These are phyloP conservation scores for Amanita phalloides DNA, from an alignment of 768 basidiomycete genomes.

Conservation along the genomic window DNA sequence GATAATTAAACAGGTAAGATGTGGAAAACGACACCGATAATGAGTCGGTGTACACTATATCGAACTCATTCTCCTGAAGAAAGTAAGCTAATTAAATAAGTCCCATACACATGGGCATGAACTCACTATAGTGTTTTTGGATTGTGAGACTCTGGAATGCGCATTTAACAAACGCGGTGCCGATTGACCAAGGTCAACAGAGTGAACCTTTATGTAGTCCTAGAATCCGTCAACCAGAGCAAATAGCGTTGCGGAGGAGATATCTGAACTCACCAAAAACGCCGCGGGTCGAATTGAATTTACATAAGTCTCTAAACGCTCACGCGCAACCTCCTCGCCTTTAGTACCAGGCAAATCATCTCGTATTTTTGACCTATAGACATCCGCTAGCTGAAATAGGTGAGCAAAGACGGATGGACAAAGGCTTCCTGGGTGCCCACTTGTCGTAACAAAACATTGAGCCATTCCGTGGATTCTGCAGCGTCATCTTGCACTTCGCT, in stretches of 20 bases:
- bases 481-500: constrained; percentile 16
- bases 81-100: constrained; percentile 5
- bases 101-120: background rate
- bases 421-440: constrained; percentile 25
- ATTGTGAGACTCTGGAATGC: constrained; percentile 24
- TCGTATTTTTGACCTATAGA: constrained; percentile 71
- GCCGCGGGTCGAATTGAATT: constrained; percentile 66
- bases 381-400: constrained; percentile 43
- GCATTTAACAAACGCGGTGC: constrained; percentile 75
- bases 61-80: constrained; percentile 67
- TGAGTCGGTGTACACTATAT: constrained; percentile 76
- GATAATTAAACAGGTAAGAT: constrained; percentile 80
- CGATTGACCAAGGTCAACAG: constrained; percentile 70
- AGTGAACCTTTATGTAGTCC: constrained; percentile 83
- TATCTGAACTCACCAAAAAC: constrained; percentile 43
- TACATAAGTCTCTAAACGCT: constrained; percentile 68
- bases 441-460: constrained; percentile 79
- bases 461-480: constrained; percentile 82
- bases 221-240: constrained; percentile 17
- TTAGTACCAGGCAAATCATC: constrained; percentile 58
- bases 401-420: background rate
- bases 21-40: constrained; percentile 77
- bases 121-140: constrained; percentile 11
- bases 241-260: background rate
- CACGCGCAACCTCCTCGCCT: constrained; percentile 78